Evolutionary conservation across 768 basidiomycete genomes (phyloP).

Genomic region (Leccinum disarticulatum): DNA sequence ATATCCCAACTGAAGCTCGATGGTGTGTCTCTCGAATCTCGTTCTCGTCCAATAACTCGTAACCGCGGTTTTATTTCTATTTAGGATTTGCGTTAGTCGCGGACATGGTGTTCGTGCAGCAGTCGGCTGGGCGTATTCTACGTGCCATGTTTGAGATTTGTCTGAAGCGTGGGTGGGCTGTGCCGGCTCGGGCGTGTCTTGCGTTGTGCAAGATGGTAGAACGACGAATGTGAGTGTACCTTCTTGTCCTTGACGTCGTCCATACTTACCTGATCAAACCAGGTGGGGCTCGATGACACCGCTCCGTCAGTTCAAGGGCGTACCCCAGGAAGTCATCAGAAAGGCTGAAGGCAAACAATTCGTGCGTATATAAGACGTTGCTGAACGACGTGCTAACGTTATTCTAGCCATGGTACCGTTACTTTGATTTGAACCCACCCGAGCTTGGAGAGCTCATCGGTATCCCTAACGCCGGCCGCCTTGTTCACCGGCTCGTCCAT

Average conservation of each 20-base stretch:
- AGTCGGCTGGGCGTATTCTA: constrained; percentile 95
- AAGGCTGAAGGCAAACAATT: constrained; percentile 98
- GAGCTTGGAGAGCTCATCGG: constrained; percentile 96
- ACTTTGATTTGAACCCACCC: constrained; percentile 88
- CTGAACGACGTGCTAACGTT: background rate
- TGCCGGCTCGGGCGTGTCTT: constrained; percentile 86
- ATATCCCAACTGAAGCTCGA: constrained; percentile 94
- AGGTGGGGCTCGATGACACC: constrained; percentile 99
- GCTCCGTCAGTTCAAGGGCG: constrained; percentile 90
- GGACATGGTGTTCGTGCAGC: constrained; percentile 95
- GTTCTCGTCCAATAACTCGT: background rate
- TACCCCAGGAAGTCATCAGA: constrained; percentile 79
- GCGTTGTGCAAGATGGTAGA: constrained; percentile 97
- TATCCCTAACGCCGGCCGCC: constrained; percentile 87
- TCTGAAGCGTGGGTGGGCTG: constrained; percentile 96
- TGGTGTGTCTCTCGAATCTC: constrained; percentile 39
- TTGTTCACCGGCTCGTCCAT: constrained; percentile 92
- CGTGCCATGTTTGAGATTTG: constrained; percentile 98
- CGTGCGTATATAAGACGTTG: constrained; percentile 44
- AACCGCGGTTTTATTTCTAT: background rate
- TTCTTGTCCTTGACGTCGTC: background rate
- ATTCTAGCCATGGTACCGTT: constrained; percentile 87
- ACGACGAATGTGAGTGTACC: constrained; percentile 64
- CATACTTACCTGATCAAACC: constrained; percentile 2
- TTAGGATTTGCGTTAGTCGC: constrained; percentile 81